Evolutionary conservation across 805 yeast species (phyloP), one percentile per base, ranked within the genome.

Genomic region (Candida succiphila): DNA sequence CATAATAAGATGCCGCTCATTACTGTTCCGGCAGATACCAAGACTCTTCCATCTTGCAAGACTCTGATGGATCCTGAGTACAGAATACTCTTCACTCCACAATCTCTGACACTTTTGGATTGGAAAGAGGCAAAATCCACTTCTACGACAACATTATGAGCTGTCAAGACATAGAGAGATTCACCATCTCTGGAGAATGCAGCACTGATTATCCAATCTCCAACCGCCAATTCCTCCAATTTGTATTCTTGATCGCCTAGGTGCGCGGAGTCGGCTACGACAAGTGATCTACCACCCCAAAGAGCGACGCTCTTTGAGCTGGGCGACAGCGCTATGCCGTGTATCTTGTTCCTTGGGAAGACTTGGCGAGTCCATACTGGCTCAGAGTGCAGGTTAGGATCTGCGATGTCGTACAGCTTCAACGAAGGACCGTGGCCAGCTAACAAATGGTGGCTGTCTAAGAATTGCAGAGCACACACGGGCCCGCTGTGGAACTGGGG

Each of bases 11-110:
- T 77, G 12, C 96, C 95, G 31, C 79, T 78, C 78, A 88, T 77
- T 3, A 89, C 96, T 0, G 98, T 89, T 17, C 98, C 98, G 0
- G 96, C 88, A 19, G 86, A 86, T 12, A 86, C 65, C 4, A 69
- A 51, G 0, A 78, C 69, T 25, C 56, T 52, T 18, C 14, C 25
- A 22, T 45, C 41, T 5, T 58, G 63, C 14, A 70, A 43, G 1
- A 68, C 68, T 34, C 65, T 65, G 25, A 89, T 70, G 2, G 84
- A 67, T 0, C 97, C 98, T 5, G 95, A 84, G 51, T 92, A 92
- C 24, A 92, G 62, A 30, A 89, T 80, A 2, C 95, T 82, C 42
- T 81, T 78, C 55, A 85, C 94, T 15, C 69, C 68, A 46, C 78
- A 72, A 17, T 72, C 56, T 14, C 54, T 46, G 10, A 58, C 58